Conservation (phyloP, 257 asterid genomes). For the Paraleonurus japonicus region DNA sequence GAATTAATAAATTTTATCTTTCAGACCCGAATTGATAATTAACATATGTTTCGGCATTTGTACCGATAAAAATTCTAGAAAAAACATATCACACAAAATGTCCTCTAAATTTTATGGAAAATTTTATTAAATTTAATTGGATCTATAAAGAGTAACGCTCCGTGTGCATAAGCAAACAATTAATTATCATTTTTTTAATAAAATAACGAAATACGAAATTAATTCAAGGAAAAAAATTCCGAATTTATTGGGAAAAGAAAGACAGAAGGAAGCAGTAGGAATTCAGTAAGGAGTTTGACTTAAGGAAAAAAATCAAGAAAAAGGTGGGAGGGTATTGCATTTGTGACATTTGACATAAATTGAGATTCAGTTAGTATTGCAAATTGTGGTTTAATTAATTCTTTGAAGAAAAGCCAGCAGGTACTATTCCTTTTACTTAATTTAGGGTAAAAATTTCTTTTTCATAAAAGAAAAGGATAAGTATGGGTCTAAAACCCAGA, state of each 20-base stretch:
- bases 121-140: no score
- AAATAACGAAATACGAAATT: not conserved
- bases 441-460: not conserved
- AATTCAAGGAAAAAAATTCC: not conserved
- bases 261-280: not conserved
- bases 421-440: not conserved
- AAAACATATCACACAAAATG: no score
- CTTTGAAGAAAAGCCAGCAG: not conserved
- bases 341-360: not conserved
- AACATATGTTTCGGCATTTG: no score
- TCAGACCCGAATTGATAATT: no score
- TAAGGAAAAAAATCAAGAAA: not conserved
- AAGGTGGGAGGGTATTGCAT: not conserved
- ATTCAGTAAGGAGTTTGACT: not conserved
- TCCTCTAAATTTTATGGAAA: no score
- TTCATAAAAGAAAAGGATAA: not conserved
- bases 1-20: no score
- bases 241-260: not conserved
- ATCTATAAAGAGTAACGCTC: no score
- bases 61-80: no score
- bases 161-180: no score
- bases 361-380: not conserved
- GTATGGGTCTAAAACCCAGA: not conserved
- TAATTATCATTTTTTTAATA: no score
- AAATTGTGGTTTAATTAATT: not conserved